Evolutionary conservation across 2,329 filamentous ascomycete genomes (phyloP), one percentile per base, ranked within the genome.

Genomic region (Calonectria crousiana): DNA sequence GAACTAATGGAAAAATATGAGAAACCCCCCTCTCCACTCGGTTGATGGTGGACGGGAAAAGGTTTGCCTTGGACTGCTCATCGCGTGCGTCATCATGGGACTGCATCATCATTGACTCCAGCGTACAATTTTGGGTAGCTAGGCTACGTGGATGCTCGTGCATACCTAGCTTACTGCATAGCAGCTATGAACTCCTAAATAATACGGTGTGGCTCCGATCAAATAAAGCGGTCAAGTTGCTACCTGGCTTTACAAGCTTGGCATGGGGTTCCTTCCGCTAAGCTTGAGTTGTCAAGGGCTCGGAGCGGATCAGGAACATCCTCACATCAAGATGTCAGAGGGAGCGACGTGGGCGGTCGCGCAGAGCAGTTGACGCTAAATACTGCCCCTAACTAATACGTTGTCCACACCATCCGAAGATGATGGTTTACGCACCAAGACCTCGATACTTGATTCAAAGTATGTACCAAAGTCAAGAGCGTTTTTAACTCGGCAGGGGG

Each of bases 81-180:
- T 26, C 58, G 51, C 8, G 18, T 47, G 51, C 11, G 38, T 36
- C 13, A 38, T 68, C 52, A 60, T 68, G 52, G 66, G 52, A 58
- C 66, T 67, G 16, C 30, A 53, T 52, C 36, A 47, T 60, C 38
- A 28, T 58, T 68, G 52, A 58, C 36, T 60, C 60, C 36, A 68
- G 28, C 26, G 28, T 32, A 36, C 36, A 26, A 41, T 58, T 32
- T 44, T 20, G 26, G 47, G 47, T 51, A 10, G 34, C 34, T 9
- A 47, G 36, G 11, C 11, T 18, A 34, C 16, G n/a, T 52, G 32
- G 56, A 26, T 60, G n/a, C 32, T 16, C n/a, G 34, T 60, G n/a
- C n/a, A 38, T 32, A 34, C 11, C 20, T 13, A 16, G 32, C n/a
- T 53, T 38, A 18, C 34, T 60, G 34, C 20, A 16, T 20, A 38